Evolutionary conservation across 2,329 filamentous ascomycete genomes (phyloP), one percentile per base, ranked within the genome.

Genomic region (Chaetomiaceae sp.): DNA sequence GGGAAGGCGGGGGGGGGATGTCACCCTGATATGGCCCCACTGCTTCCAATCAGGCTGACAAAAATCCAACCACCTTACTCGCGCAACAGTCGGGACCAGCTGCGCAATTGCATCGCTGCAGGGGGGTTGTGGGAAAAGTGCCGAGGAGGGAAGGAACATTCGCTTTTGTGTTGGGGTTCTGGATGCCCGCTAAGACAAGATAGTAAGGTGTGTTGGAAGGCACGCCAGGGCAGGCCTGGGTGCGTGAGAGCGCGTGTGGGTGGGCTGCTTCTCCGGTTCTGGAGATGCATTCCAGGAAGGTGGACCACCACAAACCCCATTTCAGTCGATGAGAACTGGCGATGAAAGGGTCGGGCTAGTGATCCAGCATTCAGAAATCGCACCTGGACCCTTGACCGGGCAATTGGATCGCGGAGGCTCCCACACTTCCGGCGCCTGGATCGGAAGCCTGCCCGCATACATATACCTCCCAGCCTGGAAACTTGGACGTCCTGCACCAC

Each of bases 91-190:
- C 25, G 25, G 25, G 3, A 12, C 35, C 17, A n/a, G 19, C 31
- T 44, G 31, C 42, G 30, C 33, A 6, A 14, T 37, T 19, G 43
- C 43, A 14, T 37, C 31, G 16, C 14, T 14, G 10, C 5, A 5
- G 12, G 30, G 10, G 21, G 14, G 3, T 21, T 34, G 23, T 25
- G 35, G 34, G 30, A 27, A 34, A 14, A 17, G 16, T 25, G 30
- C 48, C 48, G 13, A 50, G 48, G 42, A 50, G 27, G 48, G 48
- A 45, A 50, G 48, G 48, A 20, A 45, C 48, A n/a, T 40, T n/a
- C 21, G 13, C n/a, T 31, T 19, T 16, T 17, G 30, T n/a, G 20
- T 30, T 16, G 34, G 34, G 25, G 30, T 12, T 33, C 14, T 33
- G 8, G 30, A 8, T 33, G 25, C 10, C 27, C 34, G 38, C 48